Base-by-base conservation (phyloP, 2,329 filamentous ascomycete genomes). In the Sporothrix pallida region DNA sequence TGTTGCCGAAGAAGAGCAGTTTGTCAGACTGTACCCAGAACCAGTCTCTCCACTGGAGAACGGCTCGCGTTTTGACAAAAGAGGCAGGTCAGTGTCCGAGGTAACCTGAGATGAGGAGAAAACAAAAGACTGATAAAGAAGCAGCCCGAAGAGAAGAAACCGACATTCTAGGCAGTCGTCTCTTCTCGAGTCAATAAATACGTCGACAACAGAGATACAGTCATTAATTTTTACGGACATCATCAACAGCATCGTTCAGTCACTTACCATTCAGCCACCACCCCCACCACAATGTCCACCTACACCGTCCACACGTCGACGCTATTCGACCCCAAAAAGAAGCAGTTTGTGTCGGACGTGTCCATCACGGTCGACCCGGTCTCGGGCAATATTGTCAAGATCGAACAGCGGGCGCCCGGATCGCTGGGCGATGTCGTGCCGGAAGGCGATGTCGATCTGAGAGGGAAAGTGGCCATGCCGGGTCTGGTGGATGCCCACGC, bases 321-420 rank as follows among this genome's bases (percentile, higher is more conserved):
- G 23, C 80, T 87, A 3, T 87, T 87, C 77, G 83, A 87, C 73
- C 81, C 86, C 0, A 83, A 81, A 71, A 76, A 79, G 20, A 86
- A 85, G 75, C 70, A 75, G 12, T 85, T 84, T 70, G 71, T 82
- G 23, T 75, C 80, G 17, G 80, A 86, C 76, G 78, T 83, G 9
- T 86, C 86, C 0, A 80, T 87, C 42, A 80, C 80, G 5, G 80
- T 87, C 54, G 79, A 84, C 71, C 76, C 78, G 1, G 74, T 75
- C 1, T 82, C 79, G 0, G 85, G 86, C 23, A 78, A 83, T 42
- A 85, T 88, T 50, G 78, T 77, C 54, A 75, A 79, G n/a, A 37
- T 65, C 60, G 60, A 65, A 12, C 37, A 46, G 10, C 60, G 37
- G 8, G 9, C 37, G 3, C 60, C 60, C 0, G 60, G 60, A 17